Evolutionary conservation across 2,329 filamentous ascomycete genomes (phyloP).

Genomic region (Trichothecium roseum): DNA sequence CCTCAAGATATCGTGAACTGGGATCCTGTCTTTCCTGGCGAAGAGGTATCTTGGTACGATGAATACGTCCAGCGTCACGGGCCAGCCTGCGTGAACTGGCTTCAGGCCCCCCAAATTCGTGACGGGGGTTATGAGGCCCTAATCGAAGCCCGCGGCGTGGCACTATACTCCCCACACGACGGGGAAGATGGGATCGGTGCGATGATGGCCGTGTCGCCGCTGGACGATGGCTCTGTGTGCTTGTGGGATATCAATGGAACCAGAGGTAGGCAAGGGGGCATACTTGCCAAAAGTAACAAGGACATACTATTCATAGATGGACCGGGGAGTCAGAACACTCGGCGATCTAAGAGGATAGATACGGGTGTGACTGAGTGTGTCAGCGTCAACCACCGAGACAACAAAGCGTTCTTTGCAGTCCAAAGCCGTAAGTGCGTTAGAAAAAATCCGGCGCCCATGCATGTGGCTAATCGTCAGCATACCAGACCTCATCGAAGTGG

Average conservation of each 20-base stretch:
- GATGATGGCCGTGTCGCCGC: slow-evolving; percentile 57
- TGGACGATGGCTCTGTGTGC: slow-evolving; percentile 82
- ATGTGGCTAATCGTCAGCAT: neutral
- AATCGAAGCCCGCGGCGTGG: slow-evolving; percentile 64
- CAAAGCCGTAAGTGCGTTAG: slow-evolving; percentile 47
- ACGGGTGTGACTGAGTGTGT: slow-evolving; percentile 71
- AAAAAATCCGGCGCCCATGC: neutral
- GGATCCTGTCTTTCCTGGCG: slow-evolving; percentile 66
- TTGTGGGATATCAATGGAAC: slow-evolving; percentile 67
- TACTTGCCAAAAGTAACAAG: slow-evolving; percentile 54
- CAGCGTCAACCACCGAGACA: slow-evolving; percentile 58
- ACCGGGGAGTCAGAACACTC: slow-evolving; percentile 30
- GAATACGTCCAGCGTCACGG: slow-evolving; percentile 81
- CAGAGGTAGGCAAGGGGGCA: slow-evolving; percentile 43
- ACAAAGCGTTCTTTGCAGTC: slow-evolving; percentile 70
- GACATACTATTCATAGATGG: slow-evolving; percentile 56
- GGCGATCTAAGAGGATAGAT: slow-evolving; percentile 55
- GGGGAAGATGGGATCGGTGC: slow-evolving; percentile 32
- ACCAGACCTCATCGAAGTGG: slow-evolving; percentile 63
- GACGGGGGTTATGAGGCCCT: slow-evolving; percentile 31
- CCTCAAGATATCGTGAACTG: slow-evolving; percentile 61
- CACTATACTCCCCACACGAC: slow-evolving; percentile 47
- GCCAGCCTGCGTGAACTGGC: slow-evolving; percentile 65
- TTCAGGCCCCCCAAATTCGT: slow-evolving; percentile 48
- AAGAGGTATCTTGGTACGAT: slow-evolving; percentile 73